A percentile compares a stretch with the other conserved stretches of the same genome.
These are phyloP conservation scores for Zygotorulaspora florentina DNA, from an alignment of 805 yeast species.

Conservation along the genomic window DNA sequence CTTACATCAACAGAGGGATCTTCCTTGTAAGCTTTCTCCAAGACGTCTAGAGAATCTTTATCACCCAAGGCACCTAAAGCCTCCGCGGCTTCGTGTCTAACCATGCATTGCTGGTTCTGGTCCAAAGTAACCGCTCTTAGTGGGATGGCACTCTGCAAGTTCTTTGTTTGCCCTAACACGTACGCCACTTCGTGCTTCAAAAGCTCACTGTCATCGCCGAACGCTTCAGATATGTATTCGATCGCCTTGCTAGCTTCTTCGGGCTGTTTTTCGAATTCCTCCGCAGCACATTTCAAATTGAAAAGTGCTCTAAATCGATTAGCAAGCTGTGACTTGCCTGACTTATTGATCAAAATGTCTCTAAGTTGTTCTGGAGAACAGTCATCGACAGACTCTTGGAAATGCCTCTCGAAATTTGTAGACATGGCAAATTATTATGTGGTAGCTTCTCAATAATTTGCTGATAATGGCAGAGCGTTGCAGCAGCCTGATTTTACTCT, in stretches of 20 bases:
- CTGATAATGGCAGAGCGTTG: too few species aligned
- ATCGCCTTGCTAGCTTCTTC: conserved; percentile 62
- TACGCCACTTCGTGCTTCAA: conserved; percentile 97
- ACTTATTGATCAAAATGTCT: conserved; percentile 60
- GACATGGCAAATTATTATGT: conserved; percentile 24
- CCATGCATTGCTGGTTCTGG: conserved; percentile 82
- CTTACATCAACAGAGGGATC: conserved; percentile 87
- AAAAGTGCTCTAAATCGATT: conserved; percentile 91
- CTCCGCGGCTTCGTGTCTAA: conserved; percentile 98
- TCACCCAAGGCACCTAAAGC: conserved; percentile 96
- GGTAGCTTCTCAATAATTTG: too few species aligned
- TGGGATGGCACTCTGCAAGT: conserved; percentile 69
- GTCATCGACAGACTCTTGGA: conserved; percentile 37
- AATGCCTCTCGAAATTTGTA: conserved; percentile 36
- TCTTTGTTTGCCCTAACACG: conserved; percentile 92
- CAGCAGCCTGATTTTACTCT: too few species aligned
- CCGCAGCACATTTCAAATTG: conserved; percentile 81
- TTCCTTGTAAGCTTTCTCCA: conserved; percentile 56
- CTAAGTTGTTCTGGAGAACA: conserved; percentile 60
- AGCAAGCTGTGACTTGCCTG: conserved; percentile 72
- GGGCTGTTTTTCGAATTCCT: conserved; percentile 53
- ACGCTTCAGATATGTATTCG: conserved; percentile 80
- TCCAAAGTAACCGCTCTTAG: conserved; percentile 68
- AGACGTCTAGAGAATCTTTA: conserved; percentile 58
- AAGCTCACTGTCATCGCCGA: conserved; percentile 76